phyloP scores from a whole-genome alignment of 2,329 filamentous ascomycete species.

The Aureobasidium mangrovei region DNA sequence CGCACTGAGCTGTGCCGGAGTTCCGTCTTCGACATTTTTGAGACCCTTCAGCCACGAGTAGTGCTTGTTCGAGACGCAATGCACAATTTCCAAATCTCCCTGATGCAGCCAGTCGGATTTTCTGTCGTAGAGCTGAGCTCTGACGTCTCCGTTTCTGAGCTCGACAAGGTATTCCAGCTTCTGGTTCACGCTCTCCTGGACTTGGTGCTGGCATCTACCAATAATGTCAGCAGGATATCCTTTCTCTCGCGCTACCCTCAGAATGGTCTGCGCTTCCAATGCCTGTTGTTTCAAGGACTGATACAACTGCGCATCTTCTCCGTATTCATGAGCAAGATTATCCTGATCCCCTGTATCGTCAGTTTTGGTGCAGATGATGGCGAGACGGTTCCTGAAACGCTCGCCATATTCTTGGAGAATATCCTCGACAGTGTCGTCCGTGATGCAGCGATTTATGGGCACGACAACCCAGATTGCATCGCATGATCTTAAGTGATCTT shows the following conservation, averaged over 20 bases:
- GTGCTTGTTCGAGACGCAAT: constrained; percentile 22
- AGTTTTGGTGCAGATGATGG: constrained; percentile 19
- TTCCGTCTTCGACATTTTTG: not conserved
- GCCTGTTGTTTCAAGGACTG: too few species aligned
- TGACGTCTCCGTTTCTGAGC: constrained; percentile 17
- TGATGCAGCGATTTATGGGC: constrained; percentile 16
- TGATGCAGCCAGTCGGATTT: constrained; percentile 14
- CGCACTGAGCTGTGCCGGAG: not conserved
- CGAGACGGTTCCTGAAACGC: constrained; percentile 17
- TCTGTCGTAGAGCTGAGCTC: not conserved
- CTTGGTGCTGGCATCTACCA: too few species aligned
- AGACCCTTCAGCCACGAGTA: constrained; percentile 19
- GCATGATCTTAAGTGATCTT: constrained; percentile 18
- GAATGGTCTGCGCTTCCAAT: too few species aligned
- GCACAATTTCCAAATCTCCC: constrained; percentile 13
- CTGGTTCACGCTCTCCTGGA: not conserved
- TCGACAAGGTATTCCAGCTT: constrained; percentile 14
- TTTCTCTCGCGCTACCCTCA: too few species aligned
- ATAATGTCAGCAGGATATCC: too few species aligned
- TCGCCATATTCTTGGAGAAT: constrained; percentile 18
- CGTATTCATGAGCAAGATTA: constrained; percentile 7
- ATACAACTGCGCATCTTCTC: not conserved
- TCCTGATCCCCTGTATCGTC: constrained; percentile 16
- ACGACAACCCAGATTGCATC: constrained; percentile 21
- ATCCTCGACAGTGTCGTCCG: constrained; percentile 16